Conservation (phyloP, 805 yeast genomes). For the Myxozyma neglecta region DNA sequence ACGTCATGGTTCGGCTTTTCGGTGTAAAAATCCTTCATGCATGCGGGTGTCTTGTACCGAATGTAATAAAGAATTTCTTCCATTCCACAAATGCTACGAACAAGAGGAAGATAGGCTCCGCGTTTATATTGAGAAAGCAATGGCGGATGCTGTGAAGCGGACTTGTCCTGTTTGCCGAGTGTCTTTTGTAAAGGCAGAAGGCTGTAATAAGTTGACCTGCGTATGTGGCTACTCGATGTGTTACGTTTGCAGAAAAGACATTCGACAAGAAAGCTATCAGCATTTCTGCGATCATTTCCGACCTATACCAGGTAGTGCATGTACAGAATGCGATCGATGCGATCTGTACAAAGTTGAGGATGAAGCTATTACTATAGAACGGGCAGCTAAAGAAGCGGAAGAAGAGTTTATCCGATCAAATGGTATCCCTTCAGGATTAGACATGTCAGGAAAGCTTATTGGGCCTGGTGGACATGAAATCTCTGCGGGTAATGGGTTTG, state of each 20-base stretch:
- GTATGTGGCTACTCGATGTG: constrained; percentile 32
- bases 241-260: constrained; percentile 29
- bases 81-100: constrained; percentile 30
- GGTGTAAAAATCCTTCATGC: constrained; percentile 26
- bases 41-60: constrained; percentile 26
- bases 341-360: constrained; percentile 32
- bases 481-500: not conserved
- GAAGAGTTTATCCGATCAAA: constrained; percentile 22
- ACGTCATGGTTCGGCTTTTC: constrained; percentile 28
- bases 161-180: constrained; percentile 31
- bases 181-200: constrained; percentile 30
- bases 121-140: constrained; percentile 28
- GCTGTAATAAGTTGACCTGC: constrained; percentile 32
- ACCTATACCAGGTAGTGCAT: constrained; percentile 25
- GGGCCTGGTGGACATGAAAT: constrained; percentile 19
- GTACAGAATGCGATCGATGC: constrained; percentile 31
- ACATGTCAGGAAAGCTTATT: constrained; percentile 10
- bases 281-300: constrained; percentile 32
- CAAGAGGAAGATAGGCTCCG: constrained; percentile 28
- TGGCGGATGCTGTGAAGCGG: constrained; percentile 32
- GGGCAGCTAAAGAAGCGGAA: constrained; percentile 30
- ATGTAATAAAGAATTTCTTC: constrained; percentile 28
- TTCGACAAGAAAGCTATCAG: constrained; percentile 23
- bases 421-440: constrained; percentile 22
- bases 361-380: constrained; percentile 22